Conservation (phyloP, 1,284 basidiomycete species). For the Sanghuangporus sanghuang region DNA sequence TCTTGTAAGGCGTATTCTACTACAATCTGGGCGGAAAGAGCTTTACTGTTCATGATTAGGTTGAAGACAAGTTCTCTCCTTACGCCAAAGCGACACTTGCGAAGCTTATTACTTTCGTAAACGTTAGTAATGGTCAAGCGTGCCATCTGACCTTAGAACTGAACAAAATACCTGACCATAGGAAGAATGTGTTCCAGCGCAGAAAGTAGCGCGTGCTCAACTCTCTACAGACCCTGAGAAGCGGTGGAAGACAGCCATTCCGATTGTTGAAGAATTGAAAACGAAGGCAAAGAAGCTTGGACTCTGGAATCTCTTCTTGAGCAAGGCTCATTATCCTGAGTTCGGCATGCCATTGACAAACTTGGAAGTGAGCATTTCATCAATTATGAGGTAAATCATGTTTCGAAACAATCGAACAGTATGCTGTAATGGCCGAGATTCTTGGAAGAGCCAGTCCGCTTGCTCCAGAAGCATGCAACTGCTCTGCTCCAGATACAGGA, state of each 20-base stretch:
- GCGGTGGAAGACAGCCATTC: conserved; percentile 84
- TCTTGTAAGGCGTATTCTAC: conserved; percentile 46
- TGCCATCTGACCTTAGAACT: not conserved
- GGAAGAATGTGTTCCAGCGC: conserved; percentile 86
- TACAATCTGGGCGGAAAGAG: not conserved
- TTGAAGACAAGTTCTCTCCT: conserved; percentile 88
- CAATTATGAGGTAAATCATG: conserved; percentile 1
- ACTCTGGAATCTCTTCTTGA: conserved; percentile 96
- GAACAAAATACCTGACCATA: conserved; percentile 27
- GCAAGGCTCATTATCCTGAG: conserved; percentile 88
- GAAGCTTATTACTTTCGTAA: conserved; percentile 82
- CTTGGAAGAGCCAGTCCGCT: conserved; percentile 81
- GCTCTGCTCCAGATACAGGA: conserved; percentile 92
- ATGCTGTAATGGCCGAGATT: conserved; percentile 95
- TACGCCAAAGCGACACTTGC: conserved; percentile 83
- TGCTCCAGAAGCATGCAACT: conserved; percentile 86
- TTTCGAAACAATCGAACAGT: conserved; percentile 41
- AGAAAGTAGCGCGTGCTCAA: conserved; percentile 76
- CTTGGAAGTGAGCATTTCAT: conserved; percentile 67
- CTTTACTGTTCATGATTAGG: conserved; percentile 36
- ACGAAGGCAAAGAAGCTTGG: conserved; percentile 82
- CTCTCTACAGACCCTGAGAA: conserved; percentile 69
- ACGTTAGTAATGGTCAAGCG: conserved; percentile 44
- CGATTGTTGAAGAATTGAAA: conserved; percentile 84
- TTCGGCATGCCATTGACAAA: conserved; percentile 88